Conservation (phyloP, 1,284 basidiomycete genomes). For the Microbotryomycetes sp. region DNA sequence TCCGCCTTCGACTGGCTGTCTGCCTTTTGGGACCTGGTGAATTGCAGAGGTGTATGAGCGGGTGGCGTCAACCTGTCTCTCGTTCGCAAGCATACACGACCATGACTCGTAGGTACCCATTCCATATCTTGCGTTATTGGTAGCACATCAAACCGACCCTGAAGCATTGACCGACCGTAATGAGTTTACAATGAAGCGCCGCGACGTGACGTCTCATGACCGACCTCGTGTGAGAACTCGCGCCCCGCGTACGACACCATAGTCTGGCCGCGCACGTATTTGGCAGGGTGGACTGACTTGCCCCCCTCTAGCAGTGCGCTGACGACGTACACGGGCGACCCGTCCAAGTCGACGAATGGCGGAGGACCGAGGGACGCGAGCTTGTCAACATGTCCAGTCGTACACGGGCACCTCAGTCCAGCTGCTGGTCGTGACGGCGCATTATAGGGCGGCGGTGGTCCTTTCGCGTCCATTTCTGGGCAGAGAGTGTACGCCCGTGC, state of each 20-base stretch:
- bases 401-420: background rate
- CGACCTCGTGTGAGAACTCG: conserved; percentile 15
- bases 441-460: background rate
- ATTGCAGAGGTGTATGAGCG: too few relatives aligned
- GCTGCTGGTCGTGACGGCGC: background rate
- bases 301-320: conserved; percentile 6
- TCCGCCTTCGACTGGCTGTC: conserved; percentile 24
- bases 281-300: conserved; percentile 2
- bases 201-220: too few relatives aligned
- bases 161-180: background rate
- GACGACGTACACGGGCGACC: conserved; percentile 6
- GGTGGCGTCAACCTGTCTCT: background rate
- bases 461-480: background rate
- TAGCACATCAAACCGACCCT: conserved; percentile 26
- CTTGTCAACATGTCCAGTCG: background rate
- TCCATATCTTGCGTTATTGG: conserved; percentile 27
- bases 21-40: conserved; percentile 25
- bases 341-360: conserved; percentile 13
- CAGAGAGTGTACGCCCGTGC: too few relatives aligned
- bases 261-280: background rate
- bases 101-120: conserved; percentile 14
- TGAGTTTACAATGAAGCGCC: background rate
- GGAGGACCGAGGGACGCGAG: background rate
- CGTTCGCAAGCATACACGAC: conserved; percentile 11
- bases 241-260: conserved; percentile 5